Base-by-base conservation (phyloP, 1,139 yeast genomes). In the Hansenula lynferdii region DNA sequence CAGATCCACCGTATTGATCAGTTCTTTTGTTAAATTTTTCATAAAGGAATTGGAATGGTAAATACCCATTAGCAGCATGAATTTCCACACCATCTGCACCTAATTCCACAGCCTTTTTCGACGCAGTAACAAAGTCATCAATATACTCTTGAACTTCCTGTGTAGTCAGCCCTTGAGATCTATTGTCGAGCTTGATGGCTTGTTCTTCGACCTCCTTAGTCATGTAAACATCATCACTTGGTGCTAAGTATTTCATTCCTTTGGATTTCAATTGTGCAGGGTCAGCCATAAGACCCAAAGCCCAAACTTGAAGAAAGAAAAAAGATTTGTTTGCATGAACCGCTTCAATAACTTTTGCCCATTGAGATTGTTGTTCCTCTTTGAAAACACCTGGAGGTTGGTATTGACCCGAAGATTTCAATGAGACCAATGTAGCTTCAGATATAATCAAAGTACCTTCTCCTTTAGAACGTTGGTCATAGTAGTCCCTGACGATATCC, bases 231-330 rank as follows among this genome's bases (percentile, higher is more conserved):
- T 57, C 61, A 36, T 26, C 61, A 36, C 61, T 51, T 14, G 65
- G 55, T 32, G 61, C 37, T 16, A 38, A 25, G 10, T 16, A 40
- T 40, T 15, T 20, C 12, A 28, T 18, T 6, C 37, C 42, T 12
- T 24, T 14, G 28, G 54, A 48, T 39, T 72, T 71, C 48, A 72
- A 54, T 21, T 60, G 50, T 6, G 51, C 60, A 9, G 80, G 70
- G 42, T 54, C 63, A 7, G 75, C 77, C 30, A 64, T 66, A 55
- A 85, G 66, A 38, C 86, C 87, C 40, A 78, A 56, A 28, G 66
- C 69, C 82, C 84, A 80, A 33, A 83, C 53, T 60, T 84, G 92
- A 31, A 69, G 51, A 42, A 73, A 66, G 15, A 75, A 57, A 42
- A 57, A 69, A 1, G 84, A 70, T 24, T 72, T 67, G 48, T 80